Evolutionary conservation across 2,329 filamentous ascomycete species (phyloP).

Genomic region (Sphaerulina musiva): DNA sequence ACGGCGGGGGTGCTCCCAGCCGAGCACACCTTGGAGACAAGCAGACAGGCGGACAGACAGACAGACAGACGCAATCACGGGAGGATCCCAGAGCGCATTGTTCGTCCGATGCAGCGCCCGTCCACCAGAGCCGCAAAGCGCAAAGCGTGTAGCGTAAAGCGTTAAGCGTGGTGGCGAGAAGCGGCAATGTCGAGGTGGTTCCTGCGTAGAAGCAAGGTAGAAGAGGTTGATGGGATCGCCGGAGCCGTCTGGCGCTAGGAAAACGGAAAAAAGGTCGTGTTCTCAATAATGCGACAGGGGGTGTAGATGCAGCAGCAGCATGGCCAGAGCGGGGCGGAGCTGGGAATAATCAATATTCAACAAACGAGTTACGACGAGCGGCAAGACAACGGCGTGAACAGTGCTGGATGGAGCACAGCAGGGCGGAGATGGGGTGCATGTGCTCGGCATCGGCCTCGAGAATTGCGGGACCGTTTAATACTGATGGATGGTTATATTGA

Average conservation of each 20-base stretch:
- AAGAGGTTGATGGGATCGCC: constrained; percentile 6
- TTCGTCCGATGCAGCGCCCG: not conserved
- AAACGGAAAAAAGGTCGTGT: constrained; percentile 4
- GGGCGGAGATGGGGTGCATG: not conserved
- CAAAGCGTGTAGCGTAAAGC: too few relatives aligned
- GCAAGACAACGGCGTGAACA: not conserved
- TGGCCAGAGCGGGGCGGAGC: constrained; percentile 5
- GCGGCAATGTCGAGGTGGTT: not conserved
- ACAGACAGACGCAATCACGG: not conserved
- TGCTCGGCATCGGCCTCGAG: constrained; percentile 1
- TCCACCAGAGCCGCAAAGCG: not conserved
- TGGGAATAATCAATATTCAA: not conserved
- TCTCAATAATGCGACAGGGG: constrained; percentile 4
- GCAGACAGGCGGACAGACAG: not conserved
- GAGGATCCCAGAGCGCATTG: constrained; percentile 8
- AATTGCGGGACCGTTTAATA: not conserved
- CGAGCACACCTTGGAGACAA: constrained; percentile 12
- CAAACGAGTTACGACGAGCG: not conserved
- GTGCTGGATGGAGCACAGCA: not conserved
- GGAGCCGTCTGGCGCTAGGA: constrained; percentile 11
- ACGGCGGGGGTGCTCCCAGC: constrained; percentile 14
- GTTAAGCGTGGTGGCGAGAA: not conserved
- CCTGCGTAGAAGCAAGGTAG: constrained; percentile 9
- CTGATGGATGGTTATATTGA: too few relatives aligned
- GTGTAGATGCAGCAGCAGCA: not conserved